These are phyloP conservation scores for Termitomyces titanicus DNA, from an alignment of 768 basidiomycete genomes.

Conservation along the genomic window DNA sequence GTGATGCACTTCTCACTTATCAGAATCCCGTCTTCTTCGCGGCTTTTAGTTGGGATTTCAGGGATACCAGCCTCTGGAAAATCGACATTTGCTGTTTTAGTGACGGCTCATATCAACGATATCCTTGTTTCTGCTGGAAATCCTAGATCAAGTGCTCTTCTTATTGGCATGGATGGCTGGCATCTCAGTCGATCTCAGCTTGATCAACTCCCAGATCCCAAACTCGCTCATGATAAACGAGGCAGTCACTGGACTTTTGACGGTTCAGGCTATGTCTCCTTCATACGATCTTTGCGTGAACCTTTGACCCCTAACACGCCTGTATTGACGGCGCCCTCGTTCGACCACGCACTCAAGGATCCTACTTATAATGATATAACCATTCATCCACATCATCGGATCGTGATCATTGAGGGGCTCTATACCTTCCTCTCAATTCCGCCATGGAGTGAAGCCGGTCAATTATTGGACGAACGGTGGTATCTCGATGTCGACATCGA, in stretches of 20 bases:
- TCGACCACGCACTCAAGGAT: constrained; percentile 87
- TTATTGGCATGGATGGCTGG: constrained; percentile 90
- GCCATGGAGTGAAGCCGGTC: constrained; percentile 68
- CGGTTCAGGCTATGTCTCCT: constrained; percentile 62
- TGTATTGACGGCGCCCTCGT: constrained; percentile 70
- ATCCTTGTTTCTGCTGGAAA: constrained; percentile 24
- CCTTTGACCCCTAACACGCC: constrained; percentile 20
- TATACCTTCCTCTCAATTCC: constrained; percentile 74
- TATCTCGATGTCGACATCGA: constrained; percentile 58
- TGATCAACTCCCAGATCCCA: constrained; percentile 71
- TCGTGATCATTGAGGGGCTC: constrained; percentile 88
- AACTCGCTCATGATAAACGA: constrained; percentile 73
- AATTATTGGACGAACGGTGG: constrained; percentile 74
- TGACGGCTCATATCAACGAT: constrained; percentile 52
- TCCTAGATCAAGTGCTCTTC: constrained; percentile 40
- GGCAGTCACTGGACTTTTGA: constrained; percentile 95
- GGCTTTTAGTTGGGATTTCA: constrained; percentile 69
- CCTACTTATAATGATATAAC: constrained; percentile 58
- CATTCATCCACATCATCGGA: constrained; percentile 62
- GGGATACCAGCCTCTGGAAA: constrained; percentile 89
- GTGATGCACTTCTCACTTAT: constrained; percentile 3
- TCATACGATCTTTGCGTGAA: constrained; percentile 54
- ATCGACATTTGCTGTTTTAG: constrained; percentile 63
- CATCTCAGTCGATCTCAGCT: constrained; percentile 80
- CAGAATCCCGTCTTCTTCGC: constrained; percentile 33